Evolutionary conservation across 805 yeast genomes (phyloP).

Genomic region (Barnettozyma vustinii): DNA sequence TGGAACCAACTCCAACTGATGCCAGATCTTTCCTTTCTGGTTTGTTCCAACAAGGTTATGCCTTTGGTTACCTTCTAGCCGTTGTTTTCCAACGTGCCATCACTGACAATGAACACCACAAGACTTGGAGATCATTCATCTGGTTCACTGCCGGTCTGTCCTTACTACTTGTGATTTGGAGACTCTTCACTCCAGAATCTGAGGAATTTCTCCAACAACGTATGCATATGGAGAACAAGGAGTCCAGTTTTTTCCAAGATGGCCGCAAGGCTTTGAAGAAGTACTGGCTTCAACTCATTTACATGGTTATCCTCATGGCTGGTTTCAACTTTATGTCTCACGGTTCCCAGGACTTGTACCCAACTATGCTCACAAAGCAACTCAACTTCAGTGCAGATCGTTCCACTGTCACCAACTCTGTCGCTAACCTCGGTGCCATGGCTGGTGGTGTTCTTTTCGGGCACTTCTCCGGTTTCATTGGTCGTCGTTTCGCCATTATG

Average conservation of each 20-base stretch:
- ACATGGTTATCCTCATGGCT: conserved; percentile 53
- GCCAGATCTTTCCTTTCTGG: conserved; percentile 58
- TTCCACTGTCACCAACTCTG: conserved; percentile 49
- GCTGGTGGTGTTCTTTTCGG: conserved; percentile 51
- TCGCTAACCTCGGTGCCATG: conserved; percentile 54
- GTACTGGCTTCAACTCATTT: conserved; percentile 55
- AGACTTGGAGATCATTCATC: conserved; percentile 56
- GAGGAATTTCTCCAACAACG: conserved; percentile 41
- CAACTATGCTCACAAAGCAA: conserved; percentile 46
- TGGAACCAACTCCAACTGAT: conserved; percentile 42
- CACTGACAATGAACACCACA: conserved; percentile 39
- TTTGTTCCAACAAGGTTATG: conserved; percentile 75
- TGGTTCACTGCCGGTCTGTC: conserved; percentile 62
- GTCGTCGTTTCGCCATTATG: conserved; percentile 48
- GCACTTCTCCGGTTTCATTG: conserved; percentile 47
- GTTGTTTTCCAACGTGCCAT: conserved; percentile 62
- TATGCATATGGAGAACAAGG: conserved; percentile 27
- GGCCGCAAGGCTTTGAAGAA: conserved; percentile 31
- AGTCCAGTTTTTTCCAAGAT: conserved; percentile 27
- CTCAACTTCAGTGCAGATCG: conserved; percentile 35
- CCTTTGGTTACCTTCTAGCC: conserved; percentile 60
- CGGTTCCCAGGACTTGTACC: conserved; percentile 58
- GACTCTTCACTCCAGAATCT: conserved; percentile 44
- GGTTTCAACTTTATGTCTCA: conserved; percentile 59
- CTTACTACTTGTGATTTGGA: conserved; percentile 35